A percentile compares a stretch with the other conserved stretches of the same genome.
These are phyloP conservation scores for Penicillium paradoxum DNA, from an alignment of 495 filamentous ascomycete species.

Conservation along the genomic window DNA sequence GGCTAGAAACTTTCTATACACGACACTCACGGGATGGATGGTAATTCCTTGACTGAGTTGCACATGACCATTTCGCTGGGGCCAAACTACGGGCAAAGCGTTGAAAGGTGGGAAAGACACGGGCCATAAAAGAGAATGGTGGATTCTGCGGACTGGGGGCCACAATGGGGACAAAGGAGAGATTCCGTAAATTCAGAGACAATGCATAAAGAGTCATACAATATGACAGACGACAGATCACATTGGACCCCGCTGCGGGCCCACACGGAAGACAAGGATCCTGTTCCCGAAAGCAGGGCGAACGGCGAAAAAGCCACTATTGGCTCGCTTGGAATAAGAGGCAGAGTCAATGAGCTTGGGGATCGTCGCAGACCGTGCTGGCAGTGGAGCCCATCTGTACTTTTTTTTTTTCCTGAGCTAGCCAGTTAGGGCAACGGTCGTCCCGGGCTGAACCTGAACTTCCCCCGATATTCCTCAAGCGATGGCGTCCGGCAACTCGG, in stretches of 20 bases:
- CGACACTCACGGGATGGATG: not conserved
- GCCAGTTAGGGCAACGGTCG: not conserved
- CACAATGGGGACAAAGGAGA: not conserved
- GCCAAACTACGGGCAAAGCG: not conserved
- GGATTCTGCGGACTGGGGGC: not conserved
- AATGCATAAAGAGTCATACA: not conserved
- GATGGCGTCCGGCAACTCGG: conserved; percentile 21
- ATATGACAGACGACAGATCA: not conserved
- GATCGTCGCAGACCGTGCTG: not conserved
- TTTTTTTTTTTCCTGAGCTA: not conserved
- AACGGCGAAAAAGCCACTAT: not conserved
- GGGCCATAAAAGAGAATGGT: not conserved
- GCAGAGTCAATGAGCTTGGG: too few species aligned
- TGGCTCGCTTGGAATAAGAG: not conserved
- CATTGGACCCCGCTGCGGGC: too few species aligned
- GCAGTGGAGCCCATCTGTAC: not conserved
- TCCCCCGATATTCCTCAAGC: conserved; percentile 4
- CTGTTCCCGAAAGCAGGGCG: not conserved
- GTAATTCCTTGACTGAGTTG: not conserved
- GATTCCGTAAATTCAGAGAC: too few species aligned
- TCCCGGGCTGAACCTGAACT: not conserved
- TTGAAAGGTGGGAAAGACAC: not conserved
- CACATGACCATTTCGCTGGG: not conserved
- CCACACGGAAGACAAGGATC: too few species aligned
- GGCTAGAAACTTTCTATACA: too few species aligned